phyloP scores from a whole-genome alignment of 768 basidiomycete species.

The Boletus reticuloceps region DNA sequence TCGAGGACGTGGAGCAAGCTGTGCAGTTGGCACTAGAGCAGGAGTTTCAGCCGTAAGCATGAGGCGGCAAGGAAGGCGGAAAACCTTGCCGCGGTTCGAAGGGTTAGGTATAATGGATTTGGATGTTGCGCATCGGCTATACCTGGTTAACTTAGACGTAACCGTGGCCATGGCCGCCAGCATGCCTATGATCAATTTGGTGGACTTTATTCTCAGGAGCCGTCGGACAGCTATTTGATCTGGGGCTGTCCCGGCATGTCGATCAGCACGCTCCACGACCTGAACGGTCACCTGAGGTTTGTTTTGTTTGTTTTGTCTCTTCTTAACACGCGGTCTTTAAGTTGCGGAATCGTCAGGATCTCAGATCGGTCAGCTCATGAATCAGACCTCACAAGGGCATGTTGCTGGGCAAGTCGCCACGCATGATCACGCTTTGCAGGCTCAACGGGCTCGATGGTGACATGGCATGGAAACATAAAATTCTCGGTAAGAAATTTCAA shows the following conservation, averaged over 20 bases:
- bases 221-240: slow-evolving; percentile 25
- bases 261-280: slow-evolving; percentile 30
- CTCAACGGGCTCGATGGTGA: slow-evolving; percentile 27
- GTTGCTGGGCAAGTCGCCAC: slow-evolving; percentile 22
- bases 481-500: slow-evolving; percentile 27
- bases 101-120: slow-evolving; percentile 16
- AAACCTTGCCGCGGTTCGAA: slow-evolving; percentile 6
- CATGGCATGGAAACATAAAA: slow-evolving; percentile 23
- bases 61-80: slow-evolving; percentile 18
- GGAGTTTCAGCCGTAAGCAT: slow-evolving; percentile 35
- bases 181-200: slow-evolving; percentile 19
- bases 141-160: slow-evolving; percentile 31
- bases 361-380: slow-evolving; percentile 27
- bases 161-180: slow-evolving; percentile 24
- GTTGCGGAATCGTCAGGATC: slow-evolving; percentile 21
- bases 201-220: slow-evolving; percentile 24
- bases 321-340: slow-evolving; percentile 26
- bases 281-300: slow-evolving; percentile 13
- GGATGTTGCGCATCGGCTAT: slow-evolving; percentile 21
- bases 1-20: slow-evolving; percentile 78
- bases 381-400: slow-evolving; percentile 27
- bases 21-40: slow-evolving; percentile 67
- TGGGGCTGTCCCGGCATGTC: slow-evolving; percentile 31
- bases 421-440: slow-evolving; percentile 26
- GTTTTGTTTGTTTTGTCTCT: neutral